These are phyloP conservation scores for Lepidium sativum DNA, from an alignment of 345 rosid species.

Conservation along the genomic window DNA sequence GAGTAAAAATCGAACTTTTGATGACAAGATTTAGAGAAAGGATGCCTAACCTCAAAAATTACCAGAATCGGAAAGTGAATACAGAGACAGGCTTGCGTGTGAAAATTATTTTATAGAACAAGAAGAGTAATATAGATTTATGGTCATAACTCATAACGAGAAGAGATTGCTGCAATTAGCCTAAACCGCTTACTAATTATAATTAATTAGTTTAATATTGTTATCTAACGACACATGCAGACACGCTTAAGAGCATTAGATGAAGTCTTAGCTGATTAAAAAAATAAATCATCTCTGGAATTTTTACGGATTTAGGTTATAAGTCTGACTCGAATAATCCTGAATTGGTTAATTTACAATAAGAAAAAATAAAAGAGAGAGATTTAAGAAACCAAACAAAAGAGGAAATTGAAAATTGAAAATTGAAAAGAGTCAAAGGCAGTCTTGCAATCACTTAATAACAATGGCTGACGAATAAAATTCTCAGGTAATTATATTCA, in stretches of 20 bases:
- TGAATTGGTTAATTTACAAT: not conserved
- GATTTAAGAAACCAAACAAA: not conserved
- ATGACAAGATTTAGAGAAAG: not conserved
- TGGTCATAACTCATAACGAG: not conserved
- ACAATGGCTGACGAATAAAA: not conserved
- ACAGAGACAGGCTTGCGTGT: not conserved
- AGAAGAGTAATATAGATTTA: not conserved
- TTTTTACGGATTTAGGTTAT: not conserved
- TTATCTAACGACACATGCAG: not conserved
- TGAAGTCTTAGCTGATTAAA: not conserved
- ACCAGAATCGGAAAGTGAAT: not conserved
- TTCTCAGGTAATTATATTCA: not conserved
- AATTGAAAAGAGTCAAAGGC: conserved; percentile 9
- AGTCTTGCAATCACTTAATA: not conserved
- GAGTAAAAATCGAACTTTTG: not conserved
- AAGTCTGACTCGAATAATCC: not conserved
- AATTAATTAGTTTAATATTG: not conserved
- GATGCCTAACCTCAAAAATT: not conserved
- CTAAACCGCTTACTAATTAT: not conserved
- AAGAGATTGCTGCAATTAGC: not conserved
- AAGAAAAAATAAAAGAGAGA: not conserved
- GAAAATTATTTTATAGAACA: not conserved
- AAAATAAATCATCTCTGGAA: not conserved
- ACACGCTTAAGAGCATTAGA: not conserved
- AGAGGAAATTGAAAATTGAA: not conserved